phyloP scores from a whole-genome alignment of 1,284 basidiomycete genomes.

The Cerrena zonata region DNA sequence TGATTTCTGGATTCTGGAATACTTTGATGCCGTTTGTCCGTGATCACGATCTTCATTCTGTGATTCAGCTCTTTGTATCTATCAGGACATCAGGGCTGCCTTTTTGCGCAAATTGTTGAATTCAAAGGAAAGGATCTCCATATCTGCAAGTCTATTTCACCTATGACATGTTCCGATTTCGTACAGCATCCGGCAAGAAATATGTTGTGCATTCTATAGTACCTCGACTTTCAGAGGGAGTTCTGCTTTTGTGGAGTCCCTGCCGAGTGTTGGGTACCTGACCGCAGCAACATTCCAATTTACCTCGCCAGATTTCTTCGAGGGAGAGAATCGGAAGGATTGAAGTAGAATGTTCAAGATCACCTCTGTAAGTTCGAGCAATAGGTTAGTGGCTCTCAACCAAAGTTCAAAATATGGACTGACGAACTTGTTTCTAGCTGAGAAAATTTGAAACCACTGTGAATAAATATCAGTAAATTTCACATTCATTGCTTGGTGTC shows the following conservation, averaged over 20 bases:
- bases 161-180: too few species aligned
- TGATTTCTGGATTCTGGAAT: too few species aligned
- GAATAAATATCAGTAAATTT: background rate
- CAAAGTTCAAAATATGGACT: background rate
- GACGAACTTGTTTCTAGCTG: conserved; percentile 17
- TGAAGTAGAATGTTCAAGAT: conserved; percentile 14
- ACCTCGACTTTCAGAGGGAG: too few species aligned
- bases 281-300: conserved; percentile 12
- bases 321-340: conserved; percentile 12
- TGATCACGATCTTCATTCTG: too few species aligned
- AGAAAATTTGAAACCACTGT: conserved; percentile 17
- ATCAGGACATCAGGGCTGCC: too few species aligned
- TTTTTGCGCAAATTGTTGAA: too few species aligned
- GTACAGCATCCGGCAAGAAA: too few species aligned
- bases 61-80: too few species aligned
- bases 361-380: conserved; percentile 9
- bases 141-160: too few species aligned
- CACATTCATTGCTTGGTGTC: background rate
- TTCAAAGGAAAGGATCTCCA: too few species aligned
- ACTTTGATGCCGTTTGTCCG: too few species aligned
- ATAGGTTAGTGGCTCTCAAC: background rate
- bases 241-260: background rate
- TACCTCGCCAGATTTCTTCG: conserved; percentile 7
- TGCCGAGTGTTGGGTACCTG: conserved; percentile 6
- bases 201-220: too few species aligned